Base-by-base conservation (phyloP, 805 yeast genomes). In the Sungouiella blattae region DNA sequence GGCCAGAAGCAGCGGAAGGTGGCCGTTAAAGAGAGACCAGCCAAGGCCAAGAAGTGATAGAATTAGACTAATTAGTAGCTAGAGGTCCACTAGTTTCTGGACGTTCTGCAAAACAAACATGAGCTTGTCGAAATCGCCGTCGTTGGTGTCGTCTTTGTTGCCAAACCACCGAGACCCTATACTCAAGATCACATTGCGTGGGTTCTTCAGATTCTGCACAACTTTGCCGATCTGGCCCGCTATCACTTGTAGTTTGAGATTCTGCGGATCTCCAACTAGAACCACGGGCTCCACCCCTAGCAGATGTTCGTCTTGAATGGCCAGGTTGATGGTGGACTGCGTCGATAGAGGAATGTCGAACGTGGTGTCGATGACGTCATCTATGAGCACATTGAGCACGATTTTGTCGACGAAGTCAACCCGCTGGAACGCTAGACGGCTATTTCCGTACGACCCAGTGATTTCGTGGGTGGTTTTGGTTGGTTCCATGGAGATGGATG, bases 1-100 rank as follows among this genome's bases (percentile, higher is more conserved):
- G 96, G 96, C 24, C 59, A 69, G 36, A 75, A 76, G 58, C 84
- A 81, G 63, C 77, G 95, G 69, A 58, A 73, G 28, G 91, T 87
- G 38, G 80, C 88, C 8, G 73, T 72, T 11, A 84, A 83, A 61
- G 73, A 48, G 33, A 60, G 61, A 47, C 8, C 9, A 6, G 50
- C 65, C 43, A 67, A 72, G 44, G 59, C 60, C 50, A 78, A 71
- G 51, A 46, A 54, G 32, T 43, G 5, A 7, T 12, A 25, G 25
- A 30, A 4, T 25, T 18, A 7, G 18, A 6, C 7, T 11, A 18
- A 25, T 30, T 14, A 6, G 28, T 12, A 9, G 17, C 18, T 12
- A 31, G 7, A 26, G 5, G 4, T 23, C 28, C 21, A 31, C n/a
- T 12, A 31, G 18, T 6, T 22, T 16, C 36, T 44, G 41, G 17